Conservation (phyloP, 495 filamentous ascomycete genomes). For the Amorphotheca resinae region DNA sequence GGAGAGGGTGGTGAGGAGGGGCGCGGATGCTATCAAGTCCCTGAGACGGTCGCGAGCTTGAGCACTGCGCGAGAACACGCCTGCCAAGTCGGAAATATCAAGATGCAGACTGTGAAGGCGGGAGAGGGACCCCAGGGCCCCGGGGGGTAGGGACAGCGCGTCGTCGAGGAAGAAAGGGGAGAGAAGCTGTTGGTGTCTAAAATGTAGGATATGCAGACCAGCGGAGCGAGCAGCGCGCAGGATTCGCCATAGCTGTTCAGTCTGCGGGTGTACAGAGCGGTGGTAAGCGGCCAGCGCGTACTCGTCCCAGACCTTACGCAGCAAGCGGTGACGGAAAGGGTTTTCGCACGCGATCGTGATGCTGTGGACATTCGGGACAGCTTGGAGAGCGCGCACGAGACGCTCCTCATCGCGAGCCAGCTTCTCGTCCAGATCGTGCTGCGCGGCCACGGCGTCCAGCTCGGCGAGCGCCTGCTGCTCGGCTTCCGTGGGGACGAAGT, state of each 20-base stretch:
- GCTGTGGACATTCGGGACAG: not conserved
- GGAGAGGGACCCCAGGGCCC: no score
- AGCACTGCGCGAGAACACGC: not conserved
- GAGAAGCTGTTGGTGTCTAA: slow-evolving; percentile 1
- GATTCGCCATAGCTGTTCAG: slow-evolving; percentile 1
- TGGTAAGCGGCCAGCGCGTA: slow-evolving; percentile 1
- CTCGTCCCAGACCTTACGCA: slow-evolving; percentile 12
- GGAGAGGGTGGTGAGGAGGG: not conserved
- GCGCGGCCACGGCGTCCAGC: slow-evolving; percentile 4
- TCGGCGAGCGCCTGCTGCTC: slow-evolving; percentile 6
- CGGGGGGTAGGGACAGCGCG: no score
- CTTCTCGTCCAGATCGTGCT: slow-evolving; percentile 1
- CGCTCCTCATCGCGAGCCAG: not conserved
- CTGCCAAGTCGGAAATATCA: not conserved
- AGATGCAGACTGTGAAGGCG: slow-evolving; percentile 1
- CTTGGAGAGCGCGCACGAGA: not conserved
- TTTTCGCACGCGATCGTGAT: slow-evolving; percentile 3
- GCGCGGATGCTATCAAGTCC: not conserved
- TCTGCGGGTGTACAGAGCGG: not conserved
- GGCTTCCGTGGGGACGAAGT: slow-evolving; percentile 6
- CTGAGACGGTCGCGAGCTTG: not conserved
- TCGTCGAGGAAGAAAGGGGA: slow-evolving; percentile 1
- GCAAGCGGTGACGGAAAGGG: slow-evolving; percentile 3
- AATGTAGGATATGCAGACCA: slow-evolving; percentile 5
- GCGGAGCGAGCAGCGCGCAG: slow-evolving; percentile 5